These are phyloP conservation scores for Pichia sp. DNA, from an alignment of 1,139 yeast species.

Conservation along the genomic window DNA sequence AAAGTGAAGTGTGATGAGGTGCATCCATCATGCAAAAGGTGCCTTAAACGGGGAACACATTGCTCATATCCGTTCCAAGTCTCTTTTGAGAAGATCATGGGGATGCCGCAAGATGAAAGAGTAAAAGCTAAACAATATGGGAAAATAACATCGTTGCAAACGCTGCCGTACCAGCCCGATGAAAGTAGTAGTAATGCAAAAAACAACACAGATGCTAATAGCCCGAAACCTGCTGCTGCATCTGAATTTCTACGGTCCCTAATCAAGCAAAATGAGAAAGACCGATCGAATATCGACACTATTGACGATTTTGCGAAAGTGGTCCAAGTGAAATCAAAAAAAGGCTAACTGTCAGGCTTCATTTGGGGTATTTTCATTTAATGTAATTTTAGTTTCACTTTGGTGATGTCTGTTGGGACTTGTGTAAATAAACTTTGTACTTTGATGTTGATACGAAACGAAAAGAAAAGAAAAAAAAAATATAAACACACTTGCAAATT, in stretches of 20 bases:
- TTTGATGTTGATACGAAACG: background rate
- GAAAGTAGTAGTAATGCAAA: background rate
- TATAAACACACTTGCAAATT: background rate
- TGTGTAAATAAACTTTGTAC: background rate
- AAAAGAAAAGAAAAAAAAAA: background rate
- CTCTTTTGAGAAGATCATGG: constrained; percentile 3
- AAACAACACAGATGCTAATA: background rate
- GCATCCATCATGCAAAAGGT: constrained; percentile 45
- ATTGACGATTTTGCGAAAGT: constrained; percentile 5
- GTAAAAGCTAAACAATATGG: background rate
- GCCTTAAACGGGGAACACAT: constrained; percentile 15
- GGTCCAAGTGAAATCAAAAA: background rate
- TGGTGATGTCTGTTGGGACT: background rate
- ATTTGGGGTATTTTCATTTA: background rate
- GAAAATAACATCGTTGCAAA: constrained; percentile 2
- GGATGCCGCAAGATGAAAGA: background rate
- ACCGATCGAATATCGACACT: background rate
- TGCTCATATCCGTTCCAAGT: constrained; percentile 15
- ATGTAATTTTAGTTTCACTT: background rate
- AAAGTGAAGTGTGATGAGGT: constrained; percentile 90
- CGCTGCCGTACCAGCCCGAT: constrained; percentile 1
- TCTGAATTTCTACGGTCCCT: constrained; percentile 1
- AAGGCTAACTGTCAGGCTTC: background rate
- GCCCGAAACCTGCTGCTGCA: background rate
- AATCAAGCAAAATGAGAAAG: background rate